phyloP scores from a whole-genome alignment of 495 filamentous ascomycete genomes.

The Neohortaea acidophila region DNA sequence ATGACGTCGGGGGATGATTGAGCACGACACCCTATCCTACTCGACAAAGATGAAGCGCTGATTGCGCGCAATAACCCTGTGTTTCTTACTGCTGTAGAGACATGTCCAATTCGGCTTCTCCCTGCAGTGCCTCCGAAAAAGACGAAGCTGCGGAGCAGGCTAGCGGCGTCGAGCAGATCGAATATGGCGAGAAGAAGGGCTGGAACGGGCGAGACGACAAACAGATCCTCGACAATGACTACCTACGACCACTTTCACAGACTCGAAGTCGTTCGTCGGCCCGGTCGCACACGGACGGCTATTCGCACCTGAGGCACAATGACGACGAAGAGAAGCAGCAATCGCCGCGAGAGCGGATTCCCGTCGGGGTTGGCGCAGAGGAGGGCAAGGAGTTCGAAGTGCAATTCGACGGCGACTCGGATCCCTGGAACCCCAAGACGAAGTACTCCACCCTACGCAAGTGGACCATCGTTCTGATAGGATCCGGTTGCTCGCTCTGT shows the following conservation, averaged over 20 bases:
- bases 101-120: too few species aligned
- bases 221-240: not conserved
- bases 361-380: not conserved
- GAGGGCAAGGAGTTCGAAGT: constrained; percentile 39
- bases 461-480: constrained; percentile 65
- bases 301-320: constrained; percentile 9
- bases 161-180: too few species aligned
- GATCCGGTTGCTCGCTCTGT: constrained; percentile 57
- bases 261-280: constrained; percentile 8
- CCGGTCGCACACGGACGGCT: constrained; percentile 13
- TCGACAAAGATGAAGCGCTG: too few species aligned
- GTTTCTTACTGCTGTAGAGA: too few species aligned
- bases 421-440: constrained; percentile 57
- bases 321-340: constrained; percentile 4
- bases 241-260: constrained; percentile 1
- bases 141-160: too few species aligned
- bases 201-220: too few species aligned
- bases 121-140: too few species aligned
- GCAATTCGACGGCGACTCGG: constrained; percentile 53
- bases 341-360: not conserved
- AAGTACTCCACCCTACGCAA: constrained; percentile 45
- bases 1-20: too few species aligned
- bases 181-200: too few species aligned
- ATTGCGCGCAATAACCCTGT: too few species aligned
- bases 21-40: too few species aligned